A percentile compares a stretch with the other conserved stretches of the same genome.
phyloP scores from a whole-genome alignment of 352 stramenopile genomes.

The Phytophthora palmivora region DNA sequence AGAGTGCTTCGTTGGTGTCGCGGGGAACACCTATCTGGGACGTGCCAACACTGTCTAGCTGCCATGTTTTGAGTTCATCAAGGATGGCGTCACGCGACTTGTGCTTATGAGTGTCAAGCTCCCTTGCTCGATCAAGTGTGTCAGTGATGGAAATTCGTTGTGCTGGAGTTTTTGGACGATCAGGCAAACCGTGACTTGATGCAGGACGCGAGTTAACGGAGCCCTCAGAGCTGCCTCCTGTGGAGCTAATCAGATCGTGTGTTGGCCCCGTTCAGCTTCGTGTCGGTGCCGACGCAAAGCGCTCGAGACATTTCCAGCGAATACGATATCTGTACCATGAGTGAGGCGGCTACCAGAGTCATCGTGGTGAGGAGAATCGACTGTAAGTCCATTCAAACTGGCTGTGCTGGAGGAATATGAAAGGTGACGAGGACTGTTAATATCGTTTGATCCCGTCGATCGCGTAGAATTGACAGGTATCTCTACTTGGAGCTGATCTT shows the following conservation, averaged over 20 bases:
- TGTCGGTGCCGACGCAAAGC: constrained; percentile 74
- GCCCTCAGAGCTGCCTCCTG: not conserved
- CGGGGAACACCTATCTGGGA: constrained; percentile 48
- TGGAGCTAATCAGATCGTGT: constrained; percentile 1
- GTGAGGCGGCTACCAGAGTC: constrained; percentile 84
- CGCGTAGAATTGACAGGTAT: not conserved
- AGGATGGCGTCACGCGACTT: constrained; percentile 74
- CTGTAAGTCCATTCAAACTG: constrained; percentile 18
- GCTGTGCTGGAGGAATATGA: constrained; percentile 39
- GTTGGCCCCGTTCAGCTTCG: constrained; percentile 54
- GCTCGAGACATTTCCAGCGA: constrained; percentile 90
- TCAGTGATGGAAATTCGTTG: constrained; percentile 78
- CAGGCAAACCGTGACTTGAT: constrained; percentile 23
- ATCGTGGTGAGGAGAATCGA: constrained; percentile 39
- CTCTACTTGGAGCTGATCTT: constrained; percentile 12
- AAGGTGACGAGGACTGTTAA: constrained; percentile 32
- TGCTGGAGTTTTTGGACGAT: constrained; percentile 64
- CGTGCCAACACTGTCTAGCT: constrained; percentile 57
- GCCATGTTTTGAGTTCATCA: constrained; percentile 70
- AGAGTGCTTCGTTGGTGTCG: constrained; percentile 31
- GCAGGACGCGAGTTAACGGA: constrained; percentile 9
- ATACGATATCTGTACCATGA: constrained; percentile 88
- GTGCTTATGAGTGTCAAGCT: constrained; percentile 67
- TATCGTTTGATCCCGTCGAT: constrained; percentile 11
- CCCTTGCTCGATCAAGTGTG: constrained; percentile 72